Base-by-base conservation (phyloP, 208 protist genomes). In the Leishmania gerbilli region DNA sequence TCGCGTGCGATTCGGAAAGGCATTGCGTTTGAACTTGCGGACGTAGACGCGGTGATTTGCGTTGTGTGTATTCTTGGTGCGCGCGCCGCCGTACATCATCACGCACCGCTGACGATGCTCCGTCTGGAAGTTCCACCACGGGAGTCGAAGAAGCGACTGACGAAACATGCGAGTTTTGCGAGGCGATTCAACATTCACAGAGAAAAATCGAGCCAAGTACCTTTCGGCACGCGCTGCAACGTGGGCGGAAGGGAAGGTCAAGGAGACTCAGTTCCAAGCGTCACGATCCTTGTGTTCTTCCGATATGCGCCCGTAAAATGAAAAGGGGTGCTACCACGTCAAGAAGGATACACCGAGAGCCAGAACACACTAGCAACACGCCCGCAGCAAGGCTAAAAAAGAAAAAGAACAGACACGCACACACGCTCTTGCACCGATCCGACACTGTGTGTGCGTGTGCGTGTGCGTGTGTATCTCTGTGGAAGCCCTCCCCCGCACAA, bases 91-190 rank as follows among this genome's bases (percentile, higher is more conserved):
- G 81, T 97, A 96, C 94, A 97, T 97, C 85, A 97, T 88, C 17
- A 97, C 93, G 64, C 88, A 93, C 11, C 93, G 89, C 79, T 97
- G 93, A 2, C 93, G 92, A 82, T 97, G 95, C 79, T 98, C 93
- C 49, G 95, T 98, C 80, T 97, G 93, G 80, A 97, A 98, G 86
- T 98, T 98, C 94, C 95, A 98, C 94, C 95, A 98, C 13, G 95
- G 94, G 62, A 96, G 84, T n/a, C 77, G 71, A 55, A 88, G 65
- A 69, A 89, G 74, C 2, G 93, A 93, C 31, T 86, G 84, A 74
- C 94, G 93, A 51, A 97, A 83, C 94, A 97, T 98, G 21, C 17
- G 79, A 74, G 15, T 58, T 81, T 58, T 60, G 9, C 58, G 67
- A 49, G 34, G 24, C 5, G 27, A 31, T 37, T 5, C n/a, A 68